These are phyloP conservation scores for Trichophyton benhamiae DNA, from an alignment of 2,329 filamentous ascomycete genomes.

Conservation along the genomic window DNA sequence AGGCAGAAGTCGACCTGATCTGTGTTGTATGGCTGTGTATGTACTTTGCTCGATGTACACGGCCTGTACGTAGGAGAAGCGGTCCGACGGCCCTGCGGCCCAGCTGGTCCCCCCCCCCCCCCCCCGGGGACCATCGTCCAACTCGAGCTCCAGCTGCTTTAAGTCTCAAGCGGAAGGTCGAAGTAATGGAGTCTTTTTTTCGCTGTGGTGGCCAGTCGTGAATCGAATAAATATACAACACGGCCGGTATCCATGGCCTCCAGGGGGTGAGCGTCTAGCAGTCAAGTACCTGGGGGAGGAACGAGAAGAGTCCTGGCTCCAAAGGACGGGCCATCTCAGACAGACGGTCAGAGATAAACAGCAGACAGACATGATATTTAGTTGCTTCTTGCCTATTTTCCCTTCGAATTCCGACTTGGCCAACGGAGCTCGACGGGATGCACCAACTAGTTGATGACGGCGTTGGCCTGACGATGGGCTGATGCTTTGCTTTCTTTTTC, in stretches of 20 bases:
- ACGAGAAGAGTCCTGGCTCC: neutral
- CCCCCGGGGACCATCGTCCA: neutral
- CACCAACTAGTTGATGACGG: neutral
- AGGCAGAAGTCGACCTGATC: neutral
- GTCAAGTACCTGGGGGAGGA: neutral
- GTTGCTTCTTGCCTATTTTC: neutral
- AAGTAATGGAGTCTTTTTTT: neutral
- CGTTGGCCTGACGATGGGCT: neutral
- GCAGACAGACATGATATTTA: neutral
- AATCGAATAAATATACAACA: neutral
- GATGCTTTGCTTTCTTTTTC: neutral
- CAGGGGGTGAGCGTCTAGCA: neutral
- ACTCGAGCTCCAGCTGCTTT: neutral
- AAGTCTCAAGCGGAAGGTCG: neutral
- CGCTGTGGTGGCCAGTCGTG: neutral
- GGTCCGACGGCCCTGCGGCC: neutral
- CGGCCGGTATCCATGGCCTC: neutral
- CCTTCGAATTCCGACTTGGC: neutral
- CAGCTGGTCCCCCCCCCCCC: no score
- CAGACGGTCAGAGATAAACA: no score
- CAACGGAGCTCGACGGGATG: neutral
- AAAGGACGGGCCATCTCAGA: neutral
- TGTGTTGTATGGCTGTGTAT: neutral
- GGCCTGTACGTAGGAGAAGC: neutral
- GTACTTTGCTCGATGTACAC: neutral